phyloP scores from a whole-genome alignment of 495 filamentous ascomycete genomes.

The Penicillium egyptiacum region DNA sequence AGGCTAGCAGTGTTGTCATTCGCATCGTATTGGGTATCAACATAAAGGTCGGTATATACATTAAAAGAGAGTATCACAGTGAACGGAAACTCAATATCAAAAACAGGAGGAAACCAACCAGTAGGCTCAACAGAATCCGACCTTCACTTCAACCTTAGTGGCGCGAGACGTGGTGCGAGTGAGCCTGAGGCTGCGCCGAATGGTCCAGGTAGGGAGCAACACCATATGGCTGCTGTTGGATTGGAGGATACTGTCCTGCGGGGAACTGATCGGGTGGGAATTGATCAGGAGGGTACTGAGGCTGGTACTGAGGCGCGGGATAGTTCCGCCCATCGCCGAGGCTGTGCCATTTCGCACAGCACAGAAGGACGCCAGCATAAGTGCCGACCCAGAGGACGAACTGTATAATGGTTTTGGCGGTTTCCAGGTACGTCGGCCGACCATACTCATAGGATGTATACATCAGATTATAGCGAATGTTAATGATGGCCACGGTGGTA shows the following conservation, averaged over 20 bases:
- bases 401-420: slow-evolving; percentile 9
- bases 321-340: slow-evolving; percentile 13
- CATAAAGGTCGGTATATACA: neutral
- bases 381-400: slow-evolving; percentile 26
- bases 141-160: neutral
- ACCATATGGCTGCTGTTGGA: slow-evolving; percentile 1
- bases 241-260: slow-evolving; percentile 3
- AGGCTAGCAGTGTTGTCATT: neutral
- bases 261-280: neutral
- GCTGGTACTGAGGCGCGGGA: slow-evolving; percentile 11
- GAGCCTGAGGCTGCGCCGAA: slow-evolving; percentile 4
- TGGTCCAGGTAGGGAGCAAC: slow-evolving; percentile 1
- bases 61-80: neutral
- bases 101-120: neutral
- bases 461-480: slow-evolving; percentile 23
- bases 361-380: slow-evolving; percentile 25
- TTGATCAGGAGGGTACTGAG: slow-evolving; percentile 7
- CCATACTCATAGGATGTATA: fast-evolving
- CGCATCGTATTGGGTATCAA: slow-evolving; percentile 5
- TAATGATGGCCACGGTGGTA: slow-evolving; percentile 18
- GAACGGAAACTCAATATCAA: neutral
- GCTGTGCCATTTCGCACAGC: slow-evolving; percentile 23
- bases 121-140: neutral
- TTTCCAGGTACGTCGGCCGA: slow-evolving; percentile 14
- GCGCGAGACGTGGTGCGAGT: neutral